A percentile compares a stretch with the other conserved stretches of the same genome.
Conservation (phyloP, 768 basidiomycete species). For the Russula sp. region DNA sequence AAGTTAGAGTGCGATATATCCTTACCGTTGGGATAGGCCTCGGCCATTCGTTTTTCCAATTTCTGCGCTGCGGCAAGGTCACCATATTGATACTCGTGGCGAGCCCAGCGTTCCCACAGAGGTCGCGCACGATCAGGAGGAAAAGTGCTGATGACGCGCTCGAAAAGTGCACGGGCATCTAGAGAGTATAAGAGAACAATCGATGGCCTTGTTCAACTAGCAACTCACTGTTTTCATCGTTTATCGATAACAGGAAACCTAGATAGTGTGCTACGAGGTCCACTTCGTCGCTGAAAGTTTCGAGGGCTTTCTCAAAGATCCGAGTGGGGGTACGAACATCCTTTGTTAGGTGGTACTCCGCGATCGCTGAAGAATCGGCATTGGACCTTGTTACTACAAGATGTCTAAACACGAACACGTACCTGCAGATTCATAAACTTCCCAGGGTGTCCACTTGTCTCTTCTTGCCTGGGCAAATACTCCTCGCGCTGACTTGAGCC, state of each 20-base stretch:
- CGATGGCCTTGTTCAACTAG: not conserved
- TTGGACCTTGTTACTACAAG: constrained; percentile 4
- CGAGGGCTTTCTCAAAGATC: constrained; percentile 91
- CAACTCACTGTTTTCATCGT: constrained; percentile 81
- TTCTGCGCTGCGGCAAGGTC: constrained; percentile 83
- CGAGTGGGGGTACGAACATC: constrained; percentile 73
- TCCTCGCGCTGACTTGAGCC: constrained; percentile 66
- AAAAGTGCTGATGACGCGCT: constrained; percentile 76
- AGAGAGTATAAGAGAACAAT: constrained; percentile 11
- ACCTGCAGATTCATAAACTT: constrained; percentile 92
- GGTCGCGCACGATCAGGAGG: constrained; percentile 70
- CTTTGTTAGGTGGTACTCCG: constrained; percentile 90
- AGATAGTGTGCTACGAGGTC: constrained; percentile 87
- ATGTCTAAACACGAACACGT: constrained; percentile 18
- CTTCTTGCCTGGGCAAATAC: constrained; percentile 80
- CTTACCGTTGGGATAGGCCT: constrained; percentile 80
- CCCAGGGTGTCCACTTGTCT: constrained; percentile 75
- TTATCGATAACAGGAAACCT: constrained; percentile 87
- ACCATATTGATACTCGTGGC: constrained; percentile 94
- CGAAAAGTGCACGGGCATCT: constrained; percentile 97
- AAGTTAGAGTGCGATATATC: not conserved
- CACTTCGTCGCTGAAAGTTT: constrained; percentile 71
- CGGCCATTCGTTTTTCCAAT: constrained; percentile 82
- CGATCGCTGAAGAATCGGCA: constrained; percentile 52
- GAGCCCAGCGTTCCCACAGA: constrained; percentile 94